Conservation (phyloP, 768 basidiomycete genomes). For the Dendrothele bispora region DNA sequence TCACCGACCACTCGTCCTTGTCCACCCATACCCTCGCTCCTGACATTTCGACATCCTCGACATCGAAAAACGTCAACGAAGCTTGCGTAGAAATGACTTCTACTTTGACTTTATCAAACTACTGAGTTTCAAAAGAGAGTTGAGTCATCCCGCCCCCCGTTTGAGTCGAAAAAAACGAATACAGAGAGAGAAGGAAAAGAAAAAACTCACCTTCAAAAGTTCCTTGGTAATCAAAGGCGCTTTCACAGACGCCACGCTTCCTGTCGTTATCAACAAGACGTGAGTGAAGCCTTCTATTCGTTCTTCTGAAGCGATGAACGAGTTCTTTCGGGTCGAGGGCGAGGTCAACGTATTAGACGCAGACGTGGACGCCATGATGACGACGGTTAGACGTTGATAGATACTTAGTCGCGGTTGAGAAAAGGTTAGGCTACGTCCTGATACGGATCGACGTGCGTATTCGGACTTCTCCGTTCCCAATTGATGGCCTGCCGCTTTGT, state of each 20-base stretch:
- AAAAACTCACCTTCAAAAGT: conserved; percentile 60
- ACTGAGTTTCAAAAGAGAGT: conserved; percentile 2
- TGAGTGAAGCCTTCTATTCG: conserved; percentile 50
- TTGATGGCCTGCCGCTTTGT: too few relatives aligned
- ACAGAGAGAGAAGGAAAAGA: neutral
- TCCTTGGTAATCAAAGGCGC: conserved; percentile 84
- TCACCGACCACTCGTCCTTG: conserved; percentile 89
- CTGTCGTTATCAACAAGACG: conserved; percentile 83
- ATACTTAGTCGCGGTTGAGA: too few relatives aligned
- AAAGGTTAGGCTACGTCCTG: too few relatives aligned
- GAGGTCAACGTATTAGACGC: too few relatives aligned
- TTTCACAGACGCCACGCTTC: conserved; percentile 96
- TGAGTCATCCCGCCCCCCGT: neutral
- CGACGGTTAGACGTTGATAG: too few relatives aligned
- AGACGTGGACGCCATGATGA: too few relatives aligned
- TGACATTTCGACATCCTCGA: conserved; percentile 43
- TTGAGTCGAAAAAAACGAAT: neutral
- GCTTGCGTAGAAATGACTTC: conserved; percentile 82
- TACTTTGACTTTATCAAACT: conserved; percentile 77
- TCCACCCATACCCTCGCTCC: conserved; percentile 83
- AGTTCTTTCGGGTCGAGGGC: too few relatives aligned
- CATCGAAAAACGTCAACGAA: conserved; percentile 76
- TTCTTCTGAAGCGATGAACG: conserved; percentile 44
- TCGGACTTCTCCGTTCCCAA: too few relatives aligned
- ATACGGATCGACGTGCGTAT: too few relatives aligned